A percentile compares a stretch with the other conserved stretches of the same genome.
phyloP scores from a whole-genome alignment of 805 yeast genomes.

The Ogataea nonfermentans region DNA sequence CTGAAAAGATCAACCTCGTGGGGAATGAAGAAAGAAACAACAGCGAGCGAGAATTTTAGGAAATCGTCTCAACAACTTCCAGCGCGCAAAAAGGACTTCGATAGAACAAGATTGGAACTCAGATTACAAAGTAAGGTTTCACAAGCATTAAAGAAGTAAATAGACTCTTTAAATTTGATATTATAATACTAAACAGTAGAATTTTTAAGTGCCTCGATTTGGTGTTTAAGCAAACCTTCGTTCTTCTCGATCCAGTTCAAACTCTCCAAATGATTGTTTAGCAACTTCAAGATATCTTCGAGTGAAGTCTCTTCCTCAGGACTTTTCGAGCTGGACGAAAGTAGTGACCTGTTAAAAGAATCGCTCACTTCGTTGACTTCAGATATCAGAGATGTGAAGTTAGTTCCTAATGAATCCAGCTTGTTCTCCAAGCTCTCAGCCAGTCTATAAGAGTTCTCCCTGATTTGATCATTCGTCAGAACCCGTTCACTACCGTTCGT shows the following conservation, averaged over 20 bases:
- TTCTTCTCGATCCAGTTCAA: conserved; percentile 81
- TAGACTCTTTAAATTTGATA: background rate
- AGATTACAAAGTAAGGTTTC: conserved; percentile 45
- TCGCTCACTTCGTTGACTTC: conserved; percentile 85
- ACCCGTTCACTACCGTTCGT: conserved; percentile 29
- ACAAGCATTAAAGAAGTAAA: conserved; percentile 32
- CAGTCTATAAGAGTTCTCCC: conserved; percentile 83
- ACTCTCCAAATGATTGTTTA: conserved; percentile 87
- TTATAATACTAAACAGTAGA: conserved; percentile 2
- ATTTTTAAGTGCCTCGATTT: conserved; percentile 45
- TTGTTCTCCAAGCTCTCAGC: conserved; percentile 85
- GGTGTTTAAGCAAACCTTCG: conserved; percentile 65
- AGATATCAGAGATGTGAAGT: conserved; percentile 68
- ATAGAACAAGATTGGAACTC: conserved; percentile 48
- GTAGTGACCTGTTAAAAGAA: conserved; percentile 64
- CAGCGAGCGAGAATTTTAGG: background rate
- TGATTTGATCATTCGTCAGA: conserved; percentile 72
- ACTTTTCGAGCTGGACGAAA: conserved; percentile 26
- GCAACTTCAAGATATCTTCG: conserved; percentile 71
- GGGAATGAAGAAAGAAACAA: background rate
- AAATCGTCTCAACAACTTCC: background rate
- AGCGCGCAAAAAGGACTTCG: conserved; percentile 33
- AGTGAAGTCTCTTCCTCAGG: conserved; percentile 38
- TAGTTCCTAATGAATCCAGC: conserved; percentile 72
- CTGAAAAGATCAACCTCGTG: conserved; percentile 15